These are phyloP conservation scores for Byssochlamys sp. DNA, from an alignment of 2,329 filamentous ascomycete species.

Conservation along the genomic window DNA sequence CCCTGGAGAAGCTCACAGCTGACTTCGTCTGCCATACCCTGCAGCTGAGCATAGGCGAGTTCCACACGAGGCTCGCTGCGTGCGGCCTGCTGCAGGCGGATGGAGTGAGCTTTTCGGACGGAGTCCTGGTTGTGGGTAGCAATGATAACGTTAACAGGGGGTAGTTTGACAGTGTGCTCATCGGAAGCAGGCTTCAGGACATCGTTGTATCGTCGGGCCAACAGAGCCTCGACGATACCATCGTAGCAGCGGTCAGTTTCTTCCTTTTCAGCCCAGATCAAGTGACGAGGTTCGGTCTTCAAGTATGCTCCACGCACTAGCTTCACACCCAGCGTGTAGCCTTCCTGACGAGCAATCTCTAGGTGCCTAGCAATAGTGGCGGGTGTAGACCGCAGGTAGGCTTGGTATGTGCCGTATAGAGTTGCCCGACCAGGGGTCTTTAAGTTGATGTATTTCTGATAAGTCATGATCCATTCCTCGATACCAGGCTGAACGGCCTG, in stretches of 20 bases:
- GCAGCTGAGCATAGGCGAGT: constrained; percentile 65
- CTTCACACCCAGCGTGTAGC: constrained; percentile 45
- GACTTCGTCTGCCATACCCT: constrained; percentile 93
- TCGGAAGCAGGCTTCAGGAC: constrained; percentile 40
- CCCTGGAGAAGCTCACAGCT: constrained; percentile 50
- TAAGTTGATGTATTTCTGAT: constrained; percentile 45
- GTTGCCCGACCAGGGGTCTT: constrained; percentile 41
- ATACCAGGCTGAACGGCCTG: constrained; percentile 44
- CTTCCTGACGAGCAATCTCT: constrained; percentile 35
- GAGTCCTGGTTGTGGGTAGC: constrained; percentile 52
- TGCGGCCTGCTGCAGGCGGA: constrained; percentile 38
- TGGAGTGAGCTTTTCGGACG: constrained; percentile 41
- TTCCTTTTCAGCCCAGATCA: constrained; percentile 40
- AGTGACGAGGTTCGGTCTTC: constrained; percentile 36
- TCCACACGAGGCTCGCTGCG: constrained; percentile 36
- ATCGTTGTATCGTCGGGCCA: constrained; percentile 50
- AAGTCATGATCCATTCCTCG: constrained; percentile 43
- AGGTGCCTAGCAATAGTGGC: constrained; percentile 39
- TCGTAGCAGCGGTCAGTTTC: constrained; percentile 47
- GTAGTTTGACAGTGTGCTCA: constrained; percentile 26
- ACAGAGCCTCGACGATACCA: constrained; percentile 44
- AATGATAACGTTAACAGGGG: constrained; percentile 44
- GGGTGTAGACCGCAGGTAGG: constrained; percentile 42
- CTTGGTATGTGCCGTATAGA: constrained; percentile 46
- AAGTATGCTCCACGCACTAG: constrained; percentile 47